phyloP scores from a whole-genome alignment of 2,329 filamentous ascomycete genomes.

The Camptophora hylomeconis region DNA sequence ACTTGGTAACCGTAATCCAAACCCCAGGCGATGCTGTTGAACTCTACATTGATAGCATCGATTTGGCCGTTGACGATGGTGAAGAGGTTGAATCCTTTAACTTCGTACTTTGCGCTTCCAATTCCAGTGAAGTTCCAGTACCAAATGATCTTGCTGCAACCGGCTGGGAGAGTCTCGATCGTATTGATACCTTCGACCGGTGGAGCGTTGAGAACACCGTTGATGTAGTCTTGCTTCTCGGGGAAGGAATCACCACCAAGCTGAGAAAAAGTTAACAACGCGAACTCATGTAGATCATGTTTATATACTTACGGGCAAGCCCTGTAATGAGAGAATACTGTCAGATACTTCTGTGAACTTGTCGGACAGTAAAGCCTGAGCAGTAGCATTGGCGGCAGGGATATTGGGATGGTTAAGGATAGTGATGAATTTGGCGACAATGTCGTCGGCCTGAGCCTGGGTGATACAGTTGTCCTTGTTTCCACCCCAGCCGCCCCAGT shows the following conservation, averaged over 20 bases:
- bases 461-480: conserved; percentile 4
- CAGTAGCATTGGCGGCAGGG: conserved; percentile 12
- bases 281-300: conserved; percentile 6
- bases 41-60: conserved; percentile 8
- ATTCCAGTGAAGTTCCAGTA: conserved; percentile 14
- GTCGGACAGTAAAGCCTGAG: conserved; percentile 11
- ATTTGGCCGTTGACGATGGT: conserved; percentile 8
- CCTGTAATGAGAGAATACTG: conserved; percentile 13
- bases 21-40: conserved; percentile 14
- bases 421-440: conserved; percentile 8
- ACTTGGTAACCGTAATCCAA: conserved; percentile 13
- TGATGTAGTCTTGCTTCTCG: conserved; percentile 12
- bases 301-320: conserved; percentile 9
- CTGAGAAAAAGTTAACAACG: conserved; percentile 6
- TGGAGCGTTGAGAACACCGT: conserved; percentile 10
- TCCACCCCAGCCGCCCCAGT: too few species aligned
- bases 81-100: conserved; percentile 15
- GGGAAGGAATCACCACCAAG: conserved; percentile 10
- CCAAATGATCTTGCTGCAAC: conserved; percentile 11
- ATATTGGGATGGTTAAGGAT: conserved; percentile 6
- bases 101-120: conserved; percentile 7
- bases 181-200: conserved; percentile 10
- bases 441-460: conserved; percentile 2
- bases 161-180: conserved; percentile 11
- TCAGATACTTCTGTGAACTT: conserved; percentile 13